phyloP scores from a whole-genome alignment of 177 flowering plant species.

The Tripterygium wilfordii region DNA sequence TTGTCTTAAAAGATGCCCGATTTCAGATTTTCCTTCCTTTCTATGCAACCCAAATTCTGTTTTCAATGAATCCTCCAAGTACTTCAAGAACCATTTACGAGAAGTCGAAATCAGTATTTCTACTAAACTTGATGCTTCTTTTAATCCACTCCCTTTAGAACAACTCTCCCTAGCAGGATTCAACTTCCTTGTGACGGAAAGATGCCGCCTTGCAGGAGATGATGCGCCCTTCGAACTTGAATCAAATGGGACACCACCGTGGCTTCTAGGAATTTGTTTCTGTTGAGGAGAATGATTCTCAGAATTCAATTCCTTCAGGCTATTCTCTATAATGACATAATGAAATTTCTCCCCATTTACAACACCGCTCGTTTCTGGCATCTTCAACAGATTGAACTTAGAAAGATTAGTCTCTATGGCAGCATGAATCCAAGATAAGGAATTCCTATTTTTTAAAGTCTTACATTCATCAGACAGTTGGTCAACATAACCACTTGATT shows the following conservation, averaged over 20 bases:
- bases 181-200: conserved; percentile 16
- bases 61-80: conserved; percentile 40
- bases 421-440: conserved; percentile 55
- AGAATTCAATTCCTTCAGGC: conserved; percentile 8
- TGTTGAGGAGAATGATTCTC: conserved; percentile 22
- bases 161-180: conserved; percentile 19
- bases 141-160: conserved; percentile 26
- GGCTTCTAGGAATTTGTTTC: conserved; percentile 21
- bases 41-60: conserved; percentile 29
- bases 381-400: conserved; percentile 29
- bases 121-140: conserved; percentile 28
- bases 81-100: conserved; percentile 53
- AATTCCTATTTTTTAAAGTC: conserved; percentile 20
- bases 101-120: conserved; percentile 31
- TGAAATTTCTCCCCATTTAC: conserved; percentile 15
- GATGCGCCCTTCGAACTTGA: conserved; percentile 1
- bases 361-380: conserved; percentile 21
- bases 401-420: conserved; percentile 55
- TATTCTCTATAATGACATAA: conserved; percentile 33
- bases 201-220: conserved; percentile 12
- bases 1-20: conserved; percentile 40
- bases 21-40: conserved; percentile 19
- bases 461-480: conserved; percentile 15
- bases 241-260: neutral
- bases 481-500: conserved; percentile 4